Conservation (phyloP, 2,329 filamentous ascomycete genomes). For the Fusarium phyllophilum region DNA sequence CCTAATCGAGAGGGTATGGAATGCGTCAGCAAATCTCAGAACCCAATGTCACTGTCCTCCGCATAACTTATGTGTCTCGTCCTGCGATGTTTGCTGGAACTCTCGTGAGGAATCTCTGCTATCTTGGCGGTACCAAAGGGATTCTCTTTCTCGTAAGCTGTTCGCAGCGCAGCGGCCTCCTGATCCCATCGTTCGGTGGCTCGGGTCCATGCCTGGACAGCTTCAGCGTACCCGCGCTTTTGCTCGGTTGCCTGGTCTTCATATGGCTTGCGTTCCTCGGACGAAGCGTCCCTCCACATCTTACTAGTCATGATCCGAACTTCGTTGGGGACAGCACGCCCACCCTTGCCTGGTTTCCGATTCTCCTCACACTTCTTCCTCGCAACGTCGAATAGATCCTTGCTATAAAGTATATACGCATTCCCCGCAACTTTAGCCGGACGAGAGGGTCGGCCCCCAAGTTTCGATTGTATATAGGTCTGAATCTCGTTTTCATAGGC, state of each 20-base stretch:
- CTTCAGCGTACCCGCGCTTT: conserved; percentile 71
- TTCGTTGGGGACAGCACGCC: conserved; percentile 75
- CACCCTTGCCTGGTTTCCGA: conserved; percentile 70
- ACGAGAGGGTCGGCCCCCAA: conserved; percentile 79
- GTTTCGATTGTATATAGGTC: conserved; percentile 61
- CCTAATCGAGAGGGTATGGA: conserved; percentile 8
- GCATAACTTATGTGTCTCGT: conserved; percentile 52
- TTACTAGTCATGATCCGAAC: conserved; percentile 86
- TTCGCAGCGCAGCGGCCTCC: conserved; percentile 66
- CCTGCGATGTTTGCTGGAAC: conserved; percentile 49
- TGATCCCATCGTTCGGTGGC: conserved; percentile 77
- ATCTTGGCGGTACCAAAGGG: conserved; percentile 48
- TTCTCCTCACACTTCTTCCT: conserved; percentile 70
- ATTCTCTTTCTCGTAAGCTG: conserved; percentile 63
- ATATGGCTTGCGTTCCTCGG: conserved; percentile 80
- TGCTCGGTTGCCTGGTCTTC: conserved; percentile 77
- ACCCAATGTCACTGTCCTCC: conserved; percentile 47
- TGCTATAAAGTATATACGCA: conserved; percentile 90
- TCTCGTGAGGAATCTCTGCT: conserved; percentile 36
- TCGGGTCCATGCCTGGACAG: conserved; percentile 68
- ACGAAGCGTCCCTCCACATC: conserved; percentile 85
- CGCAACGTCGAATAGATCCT: conserved; percentile 74
- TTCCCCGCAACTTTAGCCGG: conserved; percentile 82
- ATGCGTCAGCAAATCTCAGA: conserved; percentile 20
- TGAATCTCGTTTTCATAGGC: conserved; percentile 66